Evolutionary conservation across 352 stramenopile genomes (phyloP), one percentile per base, ranked within the genome.

Genomic region (Aphanomyces invadans): DNA sequence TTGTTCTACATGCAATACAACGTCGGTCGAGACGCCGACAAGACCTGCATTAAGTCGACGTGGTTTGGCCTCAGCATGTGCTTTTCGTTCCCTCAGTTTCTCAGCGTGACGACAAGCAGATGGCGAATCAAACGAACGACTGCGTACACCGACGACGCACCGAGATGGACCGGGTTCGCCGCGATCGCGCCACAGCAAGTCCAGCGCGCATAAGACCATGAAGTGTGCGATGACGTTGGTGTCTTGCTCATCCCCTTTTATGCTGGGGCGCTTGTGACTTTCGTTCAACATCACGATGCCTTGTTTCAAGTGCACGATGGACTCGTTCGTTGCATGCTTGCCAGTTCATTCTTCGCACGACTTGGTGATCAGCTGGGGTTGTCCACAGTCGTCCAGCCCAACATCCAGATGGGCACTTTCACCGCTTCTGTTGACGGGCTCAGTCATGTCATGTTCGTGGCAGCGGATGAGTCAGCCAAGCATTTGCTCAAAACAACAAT

Each of bases 401-500:
- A 74, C 12, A 79, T 91, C 33, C 75, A 80, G 15, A 92, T 92
- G 49, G 72, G 78, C 0, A 71, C 92, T 0, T 93, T 88, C 71
- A 88, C 86, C 52, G 83, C 79, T 10, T 78, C 85, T n/a, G 26
- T 89, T 7, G 71, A 73, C 19, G 83, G 81, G 65, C 80, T 93
- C 80, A 76, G 73, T 5, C 72, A n/a, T n/a, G n/a, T n/a, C 38
- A 75, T 77, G 4, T 56, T 76, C 7, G 74, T 72, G 25, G 71
- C 69, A 3, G 78, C 85, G 21, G 80, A 90, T 42, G 79, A 89
- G 62, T 81, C 79, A 25, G 81, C 79, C 5, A 82, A 79, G 4
- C 89, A 83, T 3, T 80, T 91, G 39, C 90, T 93, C 70, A 85
- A 86, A 55, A 89, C 82, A 36, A 93, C 84, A n/a, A 64, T 93